Conservation (phyloP, 164 flowering plant species). For the Vitis rotundifolia region DNA sequence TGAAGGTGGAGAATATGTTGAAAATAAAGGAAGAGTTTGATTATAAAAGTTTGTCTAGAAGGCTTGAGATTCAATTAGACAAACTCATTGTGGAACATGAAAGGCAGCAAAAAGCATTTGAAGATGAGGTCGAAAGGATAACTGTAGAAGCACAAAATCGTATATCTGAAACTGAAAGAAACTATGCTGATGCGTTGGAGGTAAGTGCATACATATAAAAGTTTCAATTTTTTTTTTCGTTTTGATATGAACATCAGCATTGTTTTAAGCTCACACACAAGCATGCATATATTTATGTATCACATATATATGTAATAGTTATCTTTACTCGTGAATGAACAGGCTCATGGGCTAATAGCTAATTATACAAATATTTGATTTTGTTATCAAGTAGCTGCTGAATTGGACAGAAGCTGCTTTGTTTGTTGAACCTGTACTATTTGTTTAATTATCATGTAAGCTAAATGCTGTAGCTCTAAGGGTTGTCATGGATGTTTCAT, state of each 20-base stretch:
- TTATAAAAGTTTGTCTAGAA: constrained; percentile 88
- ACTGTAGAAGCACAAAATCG: constrained; percentile 55
- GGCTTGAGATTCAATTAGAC: constrained; percentile 83
- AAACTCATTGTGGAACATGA: constrained; percentile 83
- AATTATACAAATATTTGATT: neutral
- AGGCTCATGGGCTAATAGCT: neutral
- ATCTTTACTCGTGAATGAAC: neutral
- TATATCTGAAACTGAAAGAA: constrained; percentile 67
- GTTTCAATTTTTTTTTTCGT: neutral
- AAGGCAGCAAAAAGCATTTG: constrained; percentile 77
- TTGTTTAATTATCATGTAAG: neutral
- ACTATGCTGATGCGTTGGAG: constrained; percentile 72
- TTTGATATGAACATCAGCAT: too few species aligned
- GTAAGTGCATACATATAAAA: constrained; percentile 31
- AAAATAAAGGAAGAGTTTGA: constrained; percentile 96
- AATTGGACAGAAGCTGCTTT: neutral
- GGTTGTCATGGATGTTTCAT: neutral
- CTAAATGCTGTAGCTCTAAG: neutral
- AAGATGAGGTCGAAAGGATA: constrained; percentile 69
- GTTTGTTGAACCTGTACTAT: too few species aligned
- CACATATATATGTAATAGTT: neutral
- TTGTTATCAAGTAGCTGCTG: neutral
- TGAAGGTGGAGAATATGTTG: constrained; percentile 98
- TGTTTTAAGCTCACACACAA: neutral
- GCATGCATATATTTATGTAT: neutral